These are phyloP conservation scores for Potentilla sterilis DNA, from an alignment of 306 rosid species.

Conservation along the genomic window DNA sequence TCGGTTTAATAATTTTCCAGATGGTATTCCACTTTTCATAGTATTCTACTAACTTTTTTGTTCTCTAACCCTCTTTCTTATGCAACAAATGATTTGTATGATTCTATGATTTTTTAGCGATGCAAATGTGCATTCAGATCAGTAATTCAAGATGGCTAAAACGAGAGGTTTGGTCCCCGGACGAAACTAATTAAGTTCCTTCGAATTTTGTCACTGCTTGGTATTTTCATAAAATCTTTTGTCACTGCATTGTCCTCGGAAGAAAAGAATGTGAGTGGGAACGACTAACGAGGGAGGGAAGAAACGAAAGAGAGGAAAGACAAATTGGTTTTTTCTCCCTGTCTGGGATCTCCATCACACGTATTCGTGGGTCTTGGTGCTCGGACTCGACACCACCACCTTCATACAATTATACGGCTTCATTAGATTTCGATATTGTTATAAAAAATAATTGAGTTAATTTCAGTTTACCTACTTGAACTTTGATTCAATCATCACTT, in stretches of 20 bases:
- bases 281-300: background rate
- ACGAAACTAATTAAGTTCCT: too few relatives aligned
- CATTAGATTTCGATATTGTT: too few relatives aligned
- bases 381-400: too few relatives aligned
- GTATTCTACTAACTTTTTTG: too few relatives aligned
- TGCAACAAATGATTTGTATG: background rate
- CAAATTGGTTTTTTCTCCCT: background rate
- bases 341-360: background rate
- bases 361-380: background rate
- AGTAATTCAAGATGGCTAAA: background rate
- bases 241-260: conserved; percentile 1
- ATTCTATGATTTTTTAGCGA: too few relatives aligned
- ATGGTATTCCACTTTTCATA: too few relatives aligned
- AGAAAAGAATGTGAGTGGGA: background rate
- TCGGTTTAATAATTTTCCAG: too few relatives aligned
- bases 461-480: too few relatives aligned
- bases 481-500: too few relatives aligned
- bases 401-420: too few relatives aligned
- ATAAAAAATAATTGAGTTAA: too few relatives aligned
- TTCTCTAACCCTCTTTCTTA: background rate
- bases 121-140: background rate
- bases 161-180: background rate
- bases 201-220: background rate
- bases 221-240: background rate
- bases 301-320: background rate